phyloP scores from a whole-genome alignment of 192 early-diverging fungal genomes.

The Coemansia sp. region DNA sequence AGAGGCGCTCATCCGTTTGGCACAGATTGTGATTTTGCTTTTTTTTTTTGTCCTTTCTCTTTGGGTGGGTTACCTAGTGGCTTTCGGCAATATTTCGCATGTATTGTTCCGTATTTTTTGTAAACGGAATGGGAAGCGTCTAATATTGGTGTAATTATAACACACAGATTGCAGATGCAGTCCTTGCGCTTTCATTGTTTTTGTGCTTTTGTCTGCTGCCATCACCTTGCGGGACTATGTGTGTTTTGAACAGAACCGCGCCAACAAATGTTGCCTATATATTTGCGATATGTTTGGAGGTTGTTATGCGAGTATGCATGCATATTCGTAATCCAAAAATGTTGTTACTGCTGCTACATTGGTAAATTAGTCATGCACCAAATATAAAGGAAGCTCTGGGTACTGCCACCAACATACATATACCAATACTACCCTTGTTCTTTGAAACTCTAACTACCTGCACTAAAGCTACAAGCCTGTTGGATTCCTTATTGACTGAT shows the following conservation, averaged over 20 bases:
- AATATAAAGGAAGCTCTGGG: neutral
- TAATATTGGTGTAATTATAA: slow-evolving; percentile 18
- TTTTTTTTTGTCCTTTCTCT: neutral
- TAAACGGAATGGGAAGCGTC: neutral
- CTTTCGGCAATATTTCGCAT: slow-evolving; percentile 17
- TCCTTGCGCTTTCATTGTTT: too few relatives aligned
- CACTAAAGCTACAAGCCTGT: neutral
- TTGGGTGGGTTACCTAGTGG: slow-evolving; percentile 16
- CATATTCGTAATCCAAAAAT: too few relatives aligned
- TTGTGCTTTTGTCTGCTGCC: too few relatives aligned
- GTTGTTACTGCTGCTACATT: neutral
- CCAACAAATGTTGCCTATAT: neutral
- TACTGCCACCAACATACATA: neutral
- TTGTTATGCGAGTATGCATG: neutral
- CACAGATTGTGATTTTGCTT: neutral
- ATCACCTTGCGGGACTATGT: too few relatives aligned
- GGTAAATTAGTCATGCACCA: neutral
- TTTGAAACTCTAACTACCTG: slow-evolving; percentile 2
- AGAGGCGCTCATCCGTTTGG: neutral
- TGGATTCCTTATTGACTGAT: neutral
- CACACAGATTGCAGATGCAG: slow-evolving; percentile 2
- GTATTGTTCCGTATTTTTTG: slow-evolving; percentile 11
- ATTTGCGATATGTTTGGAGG: neutral
- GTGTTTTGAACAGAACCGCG: too few relatives aligned
- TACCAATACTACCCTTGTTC: neutral